phyloP scores from a whole-genome alignment of 2,329 filamentous ascomycete species.

The Fusarium buharicum region DNA sequence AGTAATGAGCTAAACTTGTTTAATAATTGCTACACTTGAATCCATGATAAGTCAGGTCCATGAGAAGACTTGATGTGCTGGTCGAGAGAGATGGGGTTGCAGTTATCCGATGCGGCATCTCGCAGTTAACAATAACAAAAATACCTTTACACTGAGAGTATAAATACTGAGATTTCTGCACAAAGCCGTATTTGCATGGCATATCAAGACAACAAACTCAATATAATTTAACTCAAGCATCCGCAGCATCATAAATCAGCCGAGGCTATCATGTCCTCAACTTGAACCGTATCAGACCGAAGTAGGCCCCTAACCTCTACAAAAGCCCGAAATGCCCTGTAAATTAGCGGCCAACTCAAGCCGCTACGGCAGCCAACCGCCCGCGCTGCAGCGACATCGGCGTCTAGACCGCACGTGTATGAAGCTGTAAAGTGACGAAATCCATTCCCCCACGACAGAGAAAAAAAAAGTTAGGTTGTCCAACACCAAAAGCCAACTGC shows the following conservation, averaged over 20 bases:
- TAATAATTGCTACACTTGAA: too few relatives aligned
- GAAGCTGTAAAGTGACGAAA: slow-evolving; percentile 42
- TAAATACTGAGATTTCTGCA: background rate
- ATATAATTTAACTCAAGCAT: background rate
- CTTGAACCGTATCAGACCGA: slow-evolving; percentile 20
- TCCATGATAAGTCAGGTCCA: too few relatives aligned
- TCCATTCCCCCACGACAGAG: slow-evolving; percentile 23
- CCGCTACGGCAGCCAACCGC: background rate
- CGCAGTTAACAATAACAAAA: too few relatives aligned
- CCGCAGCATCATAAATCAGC: background rate
- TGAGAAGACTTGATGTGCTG: too few relatives aligned
- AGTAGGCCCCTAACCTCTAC: slow-evolving; percentile 1
- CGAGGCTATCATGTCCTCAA: background rate
- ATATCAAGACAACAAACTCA: background rate
- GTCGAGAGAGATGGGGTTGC: too few relatives aligned
- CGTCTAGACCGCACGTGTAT: slow-evolving; percentile 19
- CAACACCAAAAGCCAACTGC: background rate
- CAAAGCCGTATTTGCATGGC: background rate
- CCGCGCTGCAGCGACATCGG: slow-evolving; percentile 42
- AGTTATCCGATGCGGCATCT: too few relatives aligned
- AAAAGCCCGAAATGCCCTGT: slow-evolving; percentile 1
- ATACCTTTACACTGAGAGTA: background rate
- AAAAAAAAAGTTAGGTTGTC: slow-evolving; percentile 25
- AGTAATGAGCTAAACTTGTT: too few relatives aligned
- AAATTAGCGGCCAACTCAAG: background rate